Evolutionary conservation across 1,284 basidiomycete species (phyloP), one percentile per base, ranked within the genome.

Genomic region (Apiotrichum mycotoxinovorans): DNA sequence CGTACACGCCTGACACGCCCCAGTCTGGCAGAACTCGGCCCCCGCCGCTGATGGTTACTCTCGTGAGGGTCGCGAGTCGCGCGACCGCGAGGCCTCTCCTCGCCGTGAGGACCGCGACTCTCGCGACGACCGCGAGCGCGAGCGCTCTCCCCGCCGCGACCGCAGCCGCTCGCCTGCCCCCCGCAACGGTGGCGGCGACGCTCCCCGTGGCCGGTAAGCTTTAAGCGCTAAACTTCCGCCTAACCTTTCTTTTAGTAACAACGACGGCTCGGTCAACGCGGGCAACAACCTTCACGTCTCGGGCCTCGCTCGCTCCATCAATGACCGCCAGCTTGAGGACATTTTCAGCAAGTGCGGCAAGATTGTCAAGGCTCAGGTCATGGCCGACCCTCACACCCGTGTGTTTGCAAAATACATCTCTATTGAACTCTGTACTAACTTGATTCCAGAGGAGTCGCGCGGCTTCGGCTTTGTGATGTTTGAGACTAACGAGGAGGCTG

Each of bases 381-480:
- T 97, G 91, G 88, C 88, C 70, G 95, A 98, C 80, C 94, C 95
- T 27, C 95, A 97, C 79, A 87, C 88, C 60, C 87, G 91, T 73
- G 49, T 20, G 72, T 70, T 17, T n/a, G 38, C 11, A 15, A 15
- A 8, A 5, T 3, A 34, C 40, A 12, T 17, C 11, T 25, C 4
- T 17, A 40, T 43, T 30, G 25, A 11, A 20, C 45, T 8, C 34
- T 44, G 5, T 44, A 26, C 37, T 56, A 30, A 56, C 51, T 18
- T 14, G 3, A 20, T 15, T 15, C 2, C 54, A 75, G 73, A 69
- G 69, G 94, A 97, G 72, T 93, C 92, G 54, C 90, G 95, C 71
- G 95, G 94, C 38, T 98, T 98, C 69, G 95, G 91, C 44, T 98
- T 98, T 77, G 95, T 98, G 70, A 97, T 92, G 56, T 94, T 95